These are phyloP conservation scores for Fusarium coffeatum DNA, from an alignment of 2,329 filamentous ascomycete genomes.

Conservation along the genomic window DNA sequence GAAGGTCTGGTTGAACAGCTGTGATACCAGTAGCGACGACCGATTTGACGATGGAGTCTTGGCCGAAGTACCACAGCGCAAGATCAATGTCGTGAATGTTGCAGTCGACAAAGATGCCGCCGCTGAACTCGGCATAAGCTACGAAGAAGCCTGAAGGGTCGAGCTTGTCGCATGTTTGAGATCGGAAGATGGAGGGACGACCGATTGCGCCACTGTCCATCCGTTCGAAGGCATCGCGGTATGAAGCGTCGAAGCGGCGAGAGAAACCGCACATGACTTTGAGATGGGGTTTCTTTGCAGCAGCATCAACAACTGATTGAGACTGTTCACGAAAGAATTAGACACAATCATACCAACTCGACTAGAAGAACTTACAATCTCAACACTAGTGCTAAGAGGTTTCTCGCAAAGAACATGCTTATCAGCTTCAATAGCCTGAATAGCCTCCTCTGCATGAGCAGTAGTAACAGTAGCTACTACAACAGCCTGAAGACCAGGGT, in stretches of 20 bases:
- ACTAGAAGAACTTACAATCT: slow-evolving; percentile 59
- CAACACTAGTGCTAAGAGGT: slow-evolving; percentile 52
- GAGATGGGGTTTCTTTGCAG: slow-evolving; percentile 65
- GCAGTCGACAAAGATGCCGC: slow-evolving; percentile 78
- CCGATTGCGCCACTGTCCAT: slow-evolving; percentile 68
- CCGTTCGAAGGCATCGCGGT: slow-evolving; percentile 68
- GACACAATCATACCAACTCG: background rate
- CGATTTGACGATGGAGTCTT: slow-evolving; percentile 49
- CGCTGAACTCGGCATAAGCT: slow-evolving; percentile 71
- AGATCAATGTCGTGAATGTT: slow-evolving; percentile 74
- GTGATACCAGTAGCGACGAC: slow-evolving; percentile 49
- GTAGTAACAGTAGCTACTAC: slow-evolving; percentile 45
- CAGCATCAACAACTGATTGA: slow-evolving; percentile 69
- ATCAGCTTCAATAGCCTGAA: slow-evolving; percentile 44
- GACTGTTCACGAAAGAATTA: slow-evolving; percentile 55
- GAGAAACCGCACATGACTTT: slow-evolving; percentile 68
- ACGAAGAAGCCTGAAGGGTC: slow-evolving; percentile 77
- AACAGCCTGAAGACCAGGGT: slow-evolving; percentile 45
- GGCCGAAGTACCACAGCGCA: slow-evolving; percentile 51
- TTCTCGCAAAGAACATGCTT: slow-evolving; percentile 47
- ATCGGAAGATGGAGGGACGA: slow-evolving; percentile 69
- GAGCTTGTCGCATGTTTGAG: slow-evolving; percentile 75
- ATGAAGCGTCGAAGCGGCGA: slow-evolving; percentile 70
- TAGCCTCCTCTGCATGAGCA: slow-evolving; percentile 44
- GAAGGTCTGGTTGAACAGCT: slow-evolving; percentile 49